Evolutionary conservation across 2,329 filamentous ascomycete genomes (phyloP).

Genomic region (Verticillium albo-atrum): DNA sequence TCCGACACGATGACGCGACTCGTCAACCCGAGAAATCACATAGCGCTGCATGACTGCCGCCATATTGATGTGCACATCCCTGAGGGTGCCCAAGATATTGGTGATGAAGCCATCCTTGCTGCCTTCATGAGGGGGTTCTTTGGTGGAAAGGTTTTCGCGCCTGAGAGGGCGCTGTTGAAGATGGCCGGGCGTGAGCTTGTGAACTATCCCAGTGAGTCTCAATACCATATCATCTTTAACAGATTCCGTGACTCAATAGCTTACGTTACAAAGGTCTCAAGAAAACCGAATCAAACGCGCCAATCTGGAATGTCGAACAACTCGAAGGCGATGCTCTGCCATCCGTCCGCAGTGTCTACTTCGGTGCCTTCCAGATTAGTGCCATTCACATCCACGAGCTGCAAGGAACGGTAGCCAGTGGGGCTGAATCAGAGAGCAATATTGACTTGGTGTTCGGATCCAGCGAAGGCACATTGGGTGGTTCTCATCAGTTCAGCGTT

Average conservation of each 20-base stretch:
- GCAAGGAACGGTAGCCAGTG: neutral
- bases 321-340: constrained; percentile 7
- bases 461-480: constrained; percentile 17
- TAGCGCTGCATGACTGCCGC: constrained; percentile 15
- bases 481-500: constrained; percentile 23
- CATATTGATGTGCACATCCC: constrained; percentile 18
- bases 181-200: neutral
- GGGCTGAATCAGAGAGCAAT: constrained; percentile 13
- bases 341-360: constrained; percentile 15
- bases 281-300: neutral
- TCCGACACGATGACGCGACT: constrained; percentile 17
- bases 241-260: neutral
- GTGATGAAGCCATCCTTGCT: constrained; percentile 21
- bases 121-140: constrained; percentile 23
- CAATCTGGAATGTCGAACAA: neutral
- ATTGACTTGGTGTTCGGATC: constrained; percentile 24
- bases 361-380: constrained; percentile 20
- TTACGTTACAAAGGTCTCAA: neutral
- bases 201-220: neutral
- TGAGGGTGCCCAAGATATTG: constrained; percentile 2
- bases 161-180: constrained; percentile 16
- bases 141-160: constrained; percentile 21
- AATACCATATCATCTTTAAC: neutral
- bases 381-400: constrained; percentile 6
- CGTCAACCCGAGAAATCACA: constrained; percentile 18